A percentile compares a stretch with the other conserved stretches of the same genome.
Conservation (phyloP, 148 eudicot species). For the Heliosperma pusillum region DNA sequence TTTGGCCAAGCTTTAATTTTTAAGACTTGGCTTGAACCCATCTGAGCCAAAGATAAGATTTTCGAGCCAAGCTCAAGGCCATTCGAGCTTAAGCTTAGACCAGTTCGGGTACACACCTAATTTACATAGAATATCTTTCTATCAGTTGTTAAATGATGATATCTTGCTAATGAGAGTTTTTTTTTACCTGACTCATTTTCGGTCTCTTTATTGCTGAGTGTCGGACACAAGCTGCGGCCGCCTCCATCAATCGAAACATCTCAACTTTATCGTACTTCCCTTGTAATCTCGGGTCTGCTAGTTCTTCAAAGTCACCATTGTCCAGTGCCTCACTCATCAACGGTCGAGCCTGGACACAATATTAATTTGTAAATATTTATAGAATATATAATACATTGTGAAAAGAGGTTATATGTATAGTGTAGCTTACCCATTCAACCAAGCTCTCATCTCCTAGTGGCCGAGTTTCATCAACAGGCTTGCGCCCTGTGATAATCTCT, state of each 20-base stretch:
- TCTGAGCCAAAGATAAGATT: too few species aligned
- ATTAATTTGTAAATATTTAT: background rate
- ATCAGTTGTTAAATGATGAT: background rate
- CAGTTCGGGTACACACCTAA: background rate
- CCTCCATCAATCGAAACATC: slow-evolving; percentile 88
- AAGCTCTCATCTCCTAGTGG: slow-evolving; percentile 95
- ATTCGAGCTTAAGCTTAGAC: background rate
- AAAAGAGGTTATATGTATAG: background rate
- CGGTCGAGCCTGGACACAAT: slow-evolving; percentile 70
- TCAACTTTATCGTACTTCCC: slow-evolving; percentile 58
- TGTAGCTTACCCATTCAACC: slow-evolving; percentile 89
- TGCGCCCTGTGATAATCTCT: slow-evolving; percentile 89
- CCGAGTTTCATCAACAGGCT: slow-evolving; percentile 78
- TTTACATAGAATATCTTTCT: background rate
- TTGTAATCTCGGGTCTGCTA: slow-evolving; percentile 68
- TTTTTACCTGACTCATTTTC: slow-evolving; percentile 79
- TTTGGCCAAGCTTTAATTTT: too few species aligned
- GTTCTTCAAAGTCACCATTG: slow-evolving; percentile 53
- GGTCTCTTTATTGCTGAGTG: slow-evolving; percentile 89
- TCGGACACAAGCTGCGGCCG: slow-evolving; percentile 93
- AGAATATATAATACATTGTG: background rate
- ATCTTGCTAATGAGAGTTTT: background rate
- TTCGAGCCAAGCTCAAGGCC: background rate
- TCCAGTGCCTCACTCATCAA: slow-evolving; percentile 77
- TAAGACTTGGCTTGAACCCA: too few species aligned